Evolutionary conservation across 495 filamentous ascomycete genomes (phyloP).

Genomic region (Tetracladium setigerum): DNA sequence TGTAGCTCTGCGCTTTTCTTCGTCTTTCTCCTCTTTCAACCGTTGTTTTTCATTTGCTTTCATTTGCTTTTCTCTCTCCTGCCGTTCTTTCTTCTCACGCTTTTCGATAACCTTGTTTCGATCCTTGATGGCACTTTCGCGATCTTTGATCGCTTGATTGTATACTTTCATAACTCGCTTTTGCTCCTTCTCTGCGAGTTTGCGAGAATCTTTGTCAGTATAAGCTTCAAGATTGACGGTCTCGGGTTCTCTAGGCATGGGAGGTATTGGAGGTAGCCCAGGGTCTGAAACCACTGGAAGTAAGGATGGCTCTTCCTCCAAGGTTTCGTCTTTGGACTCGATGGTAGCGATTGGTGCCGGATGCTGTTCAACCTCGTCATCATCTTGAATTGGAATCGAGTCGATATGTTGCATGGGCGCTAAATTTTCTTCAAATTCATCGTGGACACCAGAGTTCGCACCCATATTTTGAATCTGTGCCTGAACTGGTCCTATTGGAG

Average conservation of each 20-base stretch:
- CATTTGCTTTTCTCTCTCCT: constrained; percentile 33
- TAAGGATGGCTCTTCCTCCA: constrained; percentile 2
- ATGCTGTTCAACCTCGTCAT: constrained; percentile 5
- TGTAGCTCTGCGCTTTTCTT: constrained; percentile 17
- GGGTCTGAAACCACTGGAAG: constrained; percentile 13
- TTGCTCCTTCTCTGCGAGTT: constrained; percentile 57
- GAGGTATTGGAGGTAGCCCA: constrained; percentile 34
- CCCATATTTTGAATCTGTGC: constrained; percentile 14
- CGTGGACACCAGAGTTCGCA: constrained; percentile 14
- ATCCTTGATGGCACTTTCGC: constrained; percentile 51
- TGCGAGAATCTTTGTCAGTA: constrained; percentile 53
- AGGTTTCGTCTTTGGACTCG: not conserved
- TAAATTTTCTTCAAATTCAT: constrained; percentile 13
- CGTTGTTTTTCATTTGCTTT: constrained; percentile 30
- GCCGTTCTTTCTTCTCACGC: constrained; percentile 39
- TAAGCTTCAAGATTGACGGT: constrained; percentile 41
- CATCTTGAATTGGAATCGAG: constrained; percentile 26
- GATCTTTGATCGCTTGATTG: constrained; percentile 53
- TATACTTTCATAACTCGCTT: constrained; percentile 49
- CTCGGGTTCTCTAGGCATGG: constrained; percentile 31
- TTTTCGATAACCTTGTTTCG: constrained; percentile 49
- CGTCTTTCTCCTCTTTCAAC: constrained; percentile 27
- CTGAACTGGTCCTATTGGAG: not conserved
- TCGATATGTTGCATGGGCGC: constrained; percentile 24
- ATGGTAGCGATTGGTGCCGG: not conserved